Base-by-base conservation (phyloP, 805 yeast genomes). In the Cyberlindnera petersonii region DNA sequence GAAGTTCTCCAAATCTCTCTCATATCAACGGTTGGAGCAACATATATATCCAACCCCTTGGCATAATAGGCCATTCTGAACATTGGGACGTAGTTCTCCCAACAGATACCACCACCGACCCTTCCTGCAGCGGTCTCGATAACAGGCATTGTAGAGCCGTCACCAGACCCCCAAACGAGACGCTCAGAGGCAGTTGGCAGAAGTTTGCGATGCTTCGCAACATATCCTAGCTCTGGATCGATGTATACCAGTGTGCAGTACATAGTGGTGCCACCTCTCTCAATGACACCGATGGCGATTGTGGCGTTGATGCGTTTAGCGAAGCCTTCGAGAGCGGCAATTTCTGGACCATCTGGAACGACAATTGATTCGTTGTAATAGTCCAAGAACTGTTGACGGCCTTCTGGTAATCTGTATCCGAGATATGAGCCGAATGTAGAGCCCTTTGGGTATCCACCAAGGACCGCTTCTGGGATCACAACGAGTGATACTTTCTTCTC, bases 401-500 rank as follows among this genome's bases (percentile, higher is more conserved):
- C 74, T 22, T 58, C 56, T 29, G 63, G 68, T 26, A 62, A 46
- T 40, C 74, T 55, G 50, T 62, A 67, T 0, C 73, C 74, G 24
- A 69, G 44, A 39, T 63, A 64, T 6, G 72, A 59, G 8, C 72
- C 72, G 44, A 69, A 68, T 6, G 57, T 60, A 19, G 64, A 49
- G 3, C 72, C 72, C 47, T 69, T 69, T 10, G 74, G 72, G 43
- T 69, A 69, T 4, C 73, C 74, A 15, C 73, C 73, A n/a, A 69
- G 45, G 2, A 64, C 51, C 16, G 72, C 72, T 44, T 69, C 74
- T 16, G 74, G 74, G 30, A 69, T 47, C n/a, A 69, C 71, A 14
- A 68, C 67, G 24, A 69, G 50, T 22, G 61, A 56, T 18, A 63
- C 64, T 1, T 62, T 55, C 9, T 55, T 45, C 1, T 50, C 53